phyloP scores from a whole-genome alignment of 306 rosid genomes.

The Ormosia semicastrata region DNA sequence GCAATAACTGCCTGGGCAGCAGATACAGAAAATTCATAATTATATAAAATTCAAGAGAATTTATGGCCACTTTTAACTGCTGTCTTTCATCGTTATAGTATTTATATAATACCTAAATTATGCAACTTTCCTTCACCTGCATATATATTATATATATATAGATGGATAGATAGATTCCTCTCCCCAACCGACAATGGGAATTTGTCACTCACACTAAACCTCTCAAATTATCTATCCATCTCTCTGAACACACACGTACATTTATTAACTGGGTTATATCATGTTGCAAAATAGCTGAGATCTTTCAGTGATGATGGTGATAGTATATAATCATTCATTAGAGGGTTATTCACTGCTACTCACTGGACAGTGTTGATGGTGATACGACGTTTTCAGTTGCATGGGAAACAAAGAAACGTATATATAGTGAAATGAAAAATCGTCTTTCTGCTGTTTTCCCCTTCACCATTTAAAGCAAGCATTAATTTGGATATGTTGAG shows the following conservation, averaged over 20 bases:
- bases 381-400: conserved; percentile 19
- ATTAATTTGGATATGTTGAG: background rate
- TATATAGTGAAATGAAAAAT: background rate
- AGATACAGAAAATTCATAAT: background rate
- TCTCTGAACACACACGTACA: conserved; percentile 8
- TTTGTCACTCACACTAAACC: conserved; percentile 19
- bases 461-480: background rate
- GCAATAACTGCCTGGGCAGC: conserved; percentile 23
- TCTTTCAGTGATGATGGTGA: conserved; percentile 28
- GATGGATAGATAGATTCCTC: background rate
- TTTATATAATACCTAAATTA: background rate
- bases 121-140: background rate
- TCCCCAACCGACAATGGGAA: conserved; percentile 33
- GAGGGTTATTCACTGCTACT: conserved; percentile 17
- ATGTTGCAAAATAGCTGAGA: conserved; percentile 22
- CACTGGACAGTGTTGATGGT: conserved; percentile 29
- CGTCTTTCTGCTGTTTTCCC: background rate
- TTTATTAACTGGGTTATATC: conserved; percentile 28
- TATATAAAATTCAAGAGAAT: conserved; percentile 2
- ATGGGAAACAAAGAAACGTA: background rate
- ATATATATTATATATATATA: background rate
- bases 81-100: conserved; percentile 7
- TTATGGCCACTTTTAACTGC: conserved; percentile 5
- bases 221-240: background rate
- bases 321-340: conserved; percentile 34